A percentile compares a stretch with the other conserved stretches of the same genome.
phyloP scores from a whole-genome alignment of 768 basidiomycete genomes.

The Xerocomus potaroensis region DNA sequence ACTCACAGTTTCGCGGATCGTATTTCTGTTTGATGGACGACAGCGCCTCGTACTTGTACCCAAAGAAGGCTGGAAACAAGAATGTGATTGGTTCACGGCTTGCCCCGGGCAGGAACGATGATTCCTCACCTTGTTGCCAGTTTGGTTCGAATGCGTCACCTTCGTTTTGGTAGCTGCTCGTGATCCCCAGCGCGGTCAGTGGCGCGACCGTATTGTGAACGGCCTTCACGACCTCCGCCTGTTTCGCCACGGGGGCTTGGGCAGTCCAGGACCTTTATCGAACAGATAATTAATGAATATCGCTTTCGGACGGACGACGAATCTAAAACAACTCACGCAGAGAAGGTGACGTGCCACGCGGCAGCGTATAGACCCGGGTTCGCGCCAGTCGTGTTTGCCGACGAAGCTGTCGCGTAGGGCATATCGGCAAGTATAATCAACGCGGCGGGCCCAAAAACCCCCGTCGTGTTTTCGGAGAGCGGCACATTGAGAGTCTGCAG shows the following conservation, averaged over 20 bases:
- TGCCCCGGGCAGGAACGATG: no score
- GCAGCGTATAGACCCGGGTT: constrained; percentile 16
- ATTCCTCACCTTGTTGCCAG: constrained; percentile 18
- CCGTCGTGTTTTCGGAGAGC: background rate
- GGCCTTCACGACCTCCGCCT: constrained; percentile 1
- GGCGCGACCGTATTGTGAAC: constrained; percentile 9
- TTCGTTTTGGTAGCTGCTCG: constrained; percentile 23
- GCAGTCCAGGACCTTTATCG: constrained; percentile 13
- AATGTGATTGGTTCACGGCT: no score
- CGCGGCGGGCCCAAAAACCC: background rate
- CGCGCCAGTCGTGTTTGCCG: constrained; percentile 10
- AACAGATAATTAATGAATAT: background rate
- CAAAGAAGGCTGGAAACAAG: constrained; percentile 23
- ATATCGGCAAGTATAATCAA: constrained; percentile 2
- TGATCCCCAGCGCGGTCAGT: constrained; percentile 13
- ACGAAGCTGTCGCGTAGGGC: constrained; percentile 3
- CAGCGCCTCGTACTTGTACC: constrained; percentile 15
- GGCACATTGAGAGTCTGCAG: constrained; percentile 10
- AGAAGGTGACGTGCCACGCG: constrained; percentile 11
- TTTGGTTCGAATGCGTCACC: constrained; percentile 14
- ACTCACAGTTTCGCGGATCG: constrained; percentile 19
- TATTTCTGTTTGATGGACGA: constrained; percentile 22
- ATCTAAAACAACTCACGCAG: constrained; percentile 7
- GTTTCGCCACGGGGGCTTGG: background rate
- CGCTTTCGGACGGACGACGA: no score